Percentiles rank a stretch among this genome's conserved stretches.
Evolutionary conservation across 169 alveolate species (phyloP).

Genomic region (Plasmodium reichenowi): DNA sequence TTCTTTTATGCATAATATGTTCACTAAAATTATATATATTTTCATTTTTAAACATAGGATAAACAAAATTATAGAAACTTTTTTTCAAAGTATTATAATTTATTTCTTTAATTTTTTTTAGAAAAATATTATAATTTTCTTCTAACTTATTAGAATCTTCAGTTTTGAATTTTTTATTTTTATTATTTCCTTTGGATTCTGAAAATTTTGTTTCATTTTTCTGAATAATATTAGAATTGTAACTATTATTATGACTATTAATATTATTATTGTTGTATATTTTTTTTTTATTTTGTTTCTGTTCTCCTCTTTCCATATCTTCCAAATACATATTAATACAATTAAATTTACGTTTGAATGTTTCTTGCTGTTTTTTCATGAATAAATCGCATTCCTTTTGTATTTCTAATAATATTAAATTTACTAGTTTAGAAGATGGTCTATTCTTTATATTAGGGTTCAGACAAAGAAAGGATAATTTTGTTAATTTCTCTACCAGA

Average conservation of each 20-base stretch:
- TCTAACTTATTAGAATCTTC: neutral
- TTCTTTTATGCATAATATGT: too few relatives aligned
- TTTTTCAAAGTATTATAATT: constrained; percentile 32
- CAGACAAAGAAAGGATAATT: constrained; percentile 49
- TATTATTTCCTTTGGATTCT: neutral
- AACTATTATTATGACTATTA: neutral
- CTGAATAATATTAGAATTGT: neutral
- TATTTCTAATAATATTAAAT: constrained; percentile 51
- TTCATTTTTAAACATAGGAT: constrained; percentile 31
- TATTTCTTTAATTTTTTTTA: constrained; percentile 14
- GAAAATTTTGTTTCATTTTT: constrained; percentile 2
- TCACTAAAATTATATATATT: neutral
- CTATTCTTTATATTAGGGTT: constrained; percentile 61
- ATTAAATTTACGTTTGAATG: constrained; percentile 16
- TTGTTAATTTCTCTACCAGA: constrained; percentile 53
- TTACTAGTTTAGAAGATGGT: constrained; percentile 64
- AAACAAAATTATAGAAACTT: constrained; percentile 21
- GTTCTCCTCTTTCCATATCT: constrained; percentile 18
- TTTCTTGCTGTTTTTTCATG: constrained; percentile 33
- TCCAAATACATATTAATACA: constrained; percentile 13
- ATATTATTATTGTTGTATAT: constrained; percentile 1
- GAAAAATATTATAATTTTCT: constrained; percentile 11
- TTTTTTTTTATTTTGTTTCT: neutral
- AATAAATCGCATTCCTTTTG: constrained; percentile 56
- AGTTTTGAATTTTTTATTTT: constrained; percentile 11